Evolutionary conservation across 2,329 filamentous ascomycete genomes (phyloP).

Genomic region (Cordyceps cicadae): DNA sequence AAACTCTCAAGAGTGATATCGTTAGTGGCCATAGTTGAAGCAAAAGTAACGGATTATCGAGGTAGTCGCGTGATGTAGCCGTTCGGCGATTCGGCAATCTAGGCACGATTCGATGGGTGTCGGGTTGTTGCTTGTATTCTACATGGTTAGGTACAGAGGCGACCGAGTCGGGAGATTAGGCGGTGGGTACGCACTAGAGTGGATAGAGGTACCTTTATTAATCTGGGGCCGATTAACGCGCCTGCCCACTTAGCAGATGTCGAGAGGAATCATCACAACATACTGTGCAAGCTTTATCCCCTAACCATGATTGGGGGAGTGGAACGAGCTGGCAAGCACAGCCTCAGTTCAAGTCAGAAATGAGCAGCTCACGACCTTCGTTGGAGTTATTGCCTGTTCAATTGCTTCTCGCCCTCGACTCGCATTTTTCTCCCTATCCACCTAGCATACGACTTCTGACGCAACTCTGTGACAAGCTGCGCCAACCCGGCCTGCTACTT

Average conservation of each 20-base stretch:
- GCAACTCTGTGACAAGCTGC: background rate
- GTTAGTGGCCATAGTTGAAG: background rate
- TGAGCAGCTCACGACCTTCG: background rate
- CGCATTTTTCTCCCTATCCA: background rate
- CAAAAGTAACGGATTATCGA: background rate
- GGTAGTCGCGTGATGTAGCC: background rate
- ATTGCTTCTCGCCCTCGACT: background rate
- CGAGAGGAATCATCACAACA: background rate
- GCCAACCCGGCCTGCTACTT: background rate
- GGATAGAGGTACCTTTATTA: too few relatives aligned
- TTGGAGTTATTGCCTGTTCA: too few relatives aligned
- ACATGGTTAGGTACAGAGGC: too few relatives aligned
- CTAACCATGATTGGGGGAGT: too few relatives aligned
- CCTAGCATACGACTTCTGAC: background rate
- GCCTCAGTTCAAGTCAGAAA: background rate
- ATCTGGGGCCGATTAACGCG: background rate
- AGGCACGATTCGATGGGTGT: too few relatives aligned
- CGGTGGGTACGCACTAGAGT: too few relatives aligned
- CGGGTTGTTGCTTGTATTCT: too few relatives aligned
- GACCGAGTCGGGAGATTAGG: too few relatives aligned
- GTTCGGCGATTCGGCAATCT: too few relatives aligned
- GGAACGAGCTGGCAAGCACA: background rate
- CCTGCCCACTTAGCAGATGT: background rate
- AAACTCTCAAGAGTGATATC: slow-evolving; percentile 27
- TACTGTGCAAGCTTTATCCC: background rate